These are phyloP conservation scores for Tylopilus felleus DNA, from an alignment of 768 basidiomycete species.

Conservation along the genomic window DNA sequence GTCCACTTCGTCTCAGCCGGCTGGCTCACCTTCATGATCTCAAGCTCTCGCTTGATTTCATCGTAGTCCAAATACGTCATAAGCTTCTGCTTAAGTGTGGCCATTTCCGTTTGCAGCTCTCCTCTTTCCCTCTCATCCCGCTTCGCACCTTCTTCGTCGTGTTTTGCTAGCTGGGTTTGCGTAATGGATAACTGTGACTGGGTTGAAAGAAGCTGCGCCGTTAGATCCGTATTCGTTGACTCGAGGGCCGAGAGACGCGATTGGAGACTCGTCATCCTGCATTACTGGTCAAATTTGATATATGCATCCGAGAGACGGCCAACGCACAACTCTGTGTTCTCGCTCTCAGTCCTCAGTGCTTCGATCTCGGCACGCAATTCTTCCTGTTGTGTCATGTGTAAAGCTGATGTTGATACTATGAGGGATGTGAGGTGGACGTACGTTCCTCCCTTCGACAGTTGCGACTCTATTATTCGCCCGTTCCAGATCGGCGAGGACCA, in stretches of 20 bases:
- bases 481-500: conserved; percentile 91
- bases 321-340: conserved; percentile 66
- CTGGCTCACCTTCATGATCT: conserved; percentile 88
- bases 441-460: conserved; percentile 90
- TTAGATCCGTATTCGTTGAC: conserved; percentile 36
- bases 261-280: conserved; percentile 47
- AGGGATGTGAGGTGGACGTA: conserved; percentile 33
- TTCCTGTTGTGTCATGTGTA: conserved; percentile 50
- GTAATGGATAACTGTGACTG: conserved; percentile 20
- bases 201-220: conserved; percentile 9
- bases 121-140: conserved; percentile 16
- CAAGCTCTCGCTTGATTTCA: conserved; percentile 95
- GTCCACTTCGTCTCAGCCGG: no score
- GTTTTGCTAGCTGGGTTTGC: conserved; percentile 19
- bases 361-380: conserved; percentile 95
- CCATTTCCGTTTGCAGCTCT: conserved; percentile 58
- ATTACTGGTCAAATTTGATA: not conserved
- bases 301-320: not conserved
- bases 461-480: conserved; percentile 93
- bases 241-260: conserved; percentile 73
- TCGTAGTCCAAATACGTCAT: conserved; percentile 85
- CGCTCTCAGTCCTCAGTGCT: conserved; percentile 74
- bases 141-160: conserved; percentile 14
- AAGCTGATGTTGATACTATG: not conserved
- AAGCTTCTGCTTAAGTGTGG: conserved; percentile 63